Percentiles rank a stretch among this genome's conserved stretches.
Evolutionary conservation across 2,329 filamentous ascomycete species (phyloP).

Genomic region (Aspergillus quadricinctus): DNA sequence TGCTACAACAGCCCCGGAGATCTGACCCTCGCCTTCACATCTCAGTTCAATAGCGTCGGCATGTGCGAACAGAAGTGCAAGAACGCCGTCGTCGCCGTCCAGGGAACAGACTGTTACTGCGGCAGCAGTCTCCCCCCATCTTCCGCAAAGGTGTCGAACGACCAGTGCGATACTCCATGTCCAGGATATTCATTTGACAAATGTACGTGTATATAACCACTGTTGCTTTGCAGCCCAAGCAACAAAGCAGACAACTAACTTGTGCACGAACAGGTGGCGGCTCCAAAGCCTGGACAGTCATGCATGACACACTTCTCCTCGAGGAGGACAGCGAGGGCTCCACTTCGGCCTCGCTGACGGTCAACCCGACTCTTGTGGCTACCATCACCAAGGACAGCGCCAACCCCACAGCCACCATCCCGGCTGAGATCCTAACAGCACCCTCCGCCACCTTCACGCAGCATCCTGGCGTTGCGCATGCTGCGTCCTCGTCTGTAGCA

Average conservation of each 20-base stretch:
- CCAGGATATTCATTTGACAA: constrained; percentile 14
- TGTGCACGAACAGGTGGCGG: constrained; percentile 15
- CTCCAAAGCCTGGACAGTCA: constrained; percentile 13
- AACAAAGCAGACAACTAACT: not conserved
- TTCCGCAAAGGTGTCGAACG: constrained; percentile 12
- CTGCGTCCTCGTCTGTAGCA: not conserved
- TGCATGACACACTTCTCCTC: not conserved
- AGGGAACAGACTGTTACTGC: constrained; percentile 20
- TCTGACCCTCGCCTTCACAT: not conserved
- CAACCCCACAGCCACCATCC: not conserved
- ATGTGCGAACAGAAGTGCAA: constrained; percentile 7
- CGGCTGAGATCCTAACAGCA: constrained; percentile 13
- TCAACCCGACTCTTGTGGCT: constrained; percentile 10
- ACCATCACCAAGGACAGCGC: constrained; percentile 3
- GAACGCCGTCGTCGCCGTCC: constrained; percentile 17
- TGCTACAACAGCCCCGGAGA: constrained; percentile 10
- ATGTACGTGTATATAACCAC: constrained; percentile 15
- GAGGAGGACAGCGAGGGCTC: not conserved
- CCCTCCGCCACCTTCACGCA: constrained; percentile 5
- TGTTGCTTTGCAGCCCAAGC: not conserved
- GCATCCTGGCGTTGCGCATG: constrained; percentile 3
- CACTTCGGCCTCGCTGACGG: not conserved
- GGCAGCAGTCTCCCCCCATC: constrained; percentile 15
- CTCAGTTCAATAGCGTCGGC: constrained; percentile 1
- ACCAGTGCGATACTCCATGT: constrained; percentile 18